Evolutionary conservation across 306 rosid genomes (phyloP).

Genomic region (Gillenia trifoliata): DNA sequence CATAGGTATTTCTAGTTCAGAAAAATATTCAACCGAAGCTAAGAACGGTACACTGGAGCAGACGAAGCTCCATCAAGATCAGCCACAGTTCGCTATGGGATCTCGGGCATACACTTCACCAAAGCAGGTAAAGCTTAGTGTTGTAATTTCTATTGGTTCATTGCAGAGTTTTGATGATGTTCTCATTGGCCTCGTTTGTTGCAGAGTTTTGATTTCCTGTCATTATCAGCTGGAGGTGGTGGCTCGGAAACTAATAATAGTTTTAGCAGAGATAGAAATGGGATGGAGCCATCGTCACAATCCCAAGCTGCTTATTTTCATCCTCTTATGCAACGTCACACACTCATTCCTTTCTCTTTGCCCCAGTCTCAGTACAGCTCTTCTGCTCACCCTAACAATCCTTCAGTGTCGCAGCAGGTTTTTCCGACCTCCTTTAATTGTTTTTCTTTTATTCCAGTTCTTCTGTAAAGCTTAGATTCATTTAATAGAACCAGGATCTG

Average conservation of each 20-base stretch:
- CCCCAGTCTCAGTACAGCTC: slow-evolving; percentile 41
- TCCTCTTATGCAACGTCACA: slow-evolving; percentile 40
- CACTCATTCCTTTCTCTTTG: slow-evolving; percentile 31
- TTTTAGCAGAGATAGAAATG: slow-evolving; percentile 29
- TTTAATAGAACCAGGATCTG: not conserved
- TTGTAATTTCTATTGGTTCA: slow-evolving; percentile 10
- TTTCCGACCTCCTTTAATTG: slow-evolving; percentile 10
- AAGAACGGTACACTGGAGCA: slow-evolving; percentile 33
- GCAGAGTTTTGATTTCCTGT: slow-evolving; percentile 64
- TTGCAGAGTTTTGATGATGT: not conserved
- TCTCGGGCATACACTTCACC: slow-evolving; percentile 27
- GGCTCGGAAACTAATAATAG: slow-evolving; percentile 32
- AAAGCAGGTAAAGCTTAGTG: slow-evolving; percentile 48
- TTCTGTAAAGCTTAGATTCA: not conserved
- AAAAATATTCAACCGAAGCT: slow-evolving; percentile 23
- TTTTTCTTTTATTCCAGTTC: not conserved
- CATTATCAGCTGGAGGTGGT: slow-evolving; percentile 45
- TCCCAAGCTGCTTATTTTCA: slow-evolving; percentile 50
- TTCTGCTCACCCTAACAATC: slow-evolving; percentile 38
- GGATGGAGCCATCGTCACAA: slow-evolving; percentile 36
- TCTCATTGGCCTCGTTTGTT: slow-evolving; percentile 24
- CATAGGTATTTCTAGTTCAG: slow-evolving; percentile 3
- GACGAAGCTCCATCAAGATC: slow-evolving; percentile 28
- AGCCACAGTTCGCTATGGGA: slow-evolving; percentile 17
- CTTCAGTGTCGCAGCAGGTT: slow-evolving; percentile 52